A percentile compares a stretch with the other conserved stretches of the same genome.
phyloP scores from a whole-genome alignment of 495 filamentous ascomycete genomes.

The Trichoderma virens region DNA sequence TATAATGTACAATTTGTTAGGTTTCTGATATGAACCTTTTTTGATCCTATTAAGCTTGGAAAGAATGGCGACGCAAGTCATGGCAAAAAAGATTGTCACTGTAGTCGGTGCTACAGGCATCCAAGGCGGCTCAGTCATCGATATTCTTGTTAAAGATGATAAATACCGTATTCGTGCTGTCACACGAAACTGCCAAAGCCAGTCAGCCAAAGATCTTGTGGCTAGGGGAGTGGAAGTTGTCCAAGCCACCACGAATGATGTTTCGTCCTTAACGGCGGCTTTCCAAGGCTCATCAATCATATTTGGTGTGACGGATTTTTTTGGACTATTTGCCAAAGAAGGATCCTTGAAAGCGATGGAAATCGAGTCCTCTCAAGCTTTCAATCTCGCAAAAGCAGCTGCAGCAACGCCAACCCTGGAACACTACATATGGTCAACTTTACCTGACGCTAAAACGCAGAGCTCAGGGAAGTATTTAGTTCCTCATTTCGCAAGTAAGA shows the following conservation, averaged over 20 bases:
- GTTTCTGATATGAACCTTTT: too few species aligned
- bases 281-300: slow-evolving; percentile 46
- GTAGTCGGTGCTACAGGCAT: slow-evolving; percentile 58
- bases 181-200: slow-evolving; percentile 44
- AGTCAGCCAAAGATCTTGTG: slow-evolving; percentile 34
- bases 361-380: slow-evolving; percentile 48
- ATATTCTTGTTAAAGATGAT: slow-evolving; percentile 42
- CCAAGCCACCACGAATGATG: slow-evolving; percentile 44
- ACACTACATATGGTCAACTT: slow-evolving; percentile 45
- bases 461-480: slow-evolving; percentile 22
- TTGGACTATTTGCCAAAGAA: slow-evolving; percentile 31
- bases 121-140: slow-evolving; percentile 53
- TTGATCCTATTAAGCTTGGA: too few species aligned
- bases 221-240: slow-evolving; percentile 37
- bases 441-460: slow-evolving; percentile 20
- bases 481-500: slow-evolving; percentile 36
- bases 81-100: slow-evolving; percentile 24
- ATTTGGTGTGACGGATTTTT: slow-evolving; percentile 52
- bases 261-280: slow-evolving; percentile 37
- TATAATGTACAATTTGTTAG: too few species aligned
- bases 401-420: slow-evolving; percentile 33
- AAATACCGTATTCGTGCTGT: slow-evolving; percentile 49
- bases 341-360: slow-evolving; percentile 30
- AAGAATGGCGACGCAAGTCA: too few species aligned
- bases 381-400: slow-evolving; percentile 46